Conservation (phyloP, 1,284 basidiomycete species). For the Cutaneotrichosporon sp. region DNA sequence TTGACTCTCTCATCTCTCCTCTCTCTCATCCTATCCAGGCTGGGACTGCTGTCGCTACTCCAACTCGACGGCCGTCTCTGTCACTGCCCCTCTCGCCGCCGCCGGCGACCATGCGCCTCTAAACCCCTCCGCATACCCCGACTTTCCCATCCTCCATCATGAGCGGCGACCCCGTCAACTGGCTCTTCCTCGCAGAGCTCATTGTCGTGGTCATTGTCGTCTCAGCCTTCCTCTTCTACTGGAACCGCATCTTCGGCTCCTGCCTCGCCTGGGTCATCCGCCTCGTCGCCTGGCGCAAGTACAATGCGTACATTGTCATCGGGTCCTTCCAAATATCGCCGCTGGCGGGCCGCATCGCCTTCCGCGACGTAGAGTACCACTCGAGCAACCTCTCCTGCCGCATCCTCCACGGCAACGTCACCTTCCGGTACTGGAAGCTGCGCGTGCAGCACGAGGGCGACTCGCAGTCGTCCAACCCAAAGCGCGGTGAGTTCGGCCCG, state of each 20-base stretch:
- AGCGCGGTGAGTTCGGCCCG: slow-evolving; percentile 33
- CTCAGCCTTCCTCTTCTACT: slow-evolving; percentile 78
- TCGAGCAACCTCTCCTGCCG: slow-evolving; percentile 85
- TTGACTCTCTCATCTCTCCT: not conserved
- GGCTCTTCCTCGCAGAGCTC: slow-evolving; percentile 67
- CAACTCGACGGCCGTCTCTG: not conserved
- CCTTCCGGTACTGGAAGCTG: slow-evolving; percentile 91
- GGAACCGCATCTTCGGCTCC: slow-evolving; percentile 76
- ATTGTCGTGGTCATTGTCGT: slow-evolving; percentile 69
- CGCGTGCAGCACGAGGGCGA: slow-evolving; percentile 61
- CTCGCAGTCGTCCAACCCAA: slow-evolving; percentile 30
- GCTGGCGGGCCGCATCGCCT: slow-evolving; percentile 78
- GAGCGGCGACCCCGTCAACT: slow-evolving; percentile 35
- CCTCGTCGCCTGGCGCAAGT: slow-evolving; percentile 47
- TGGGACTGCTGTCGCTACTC: not conserved
- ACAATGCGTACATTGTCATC: slow-evolving; percentile 49
- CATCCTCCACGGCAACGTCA: slow-evolving; percentile 76
- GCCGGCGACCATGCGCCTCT: not conserved
- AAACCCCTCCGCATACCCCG: not conserved
- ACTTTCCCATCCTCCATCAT: slow-evolving; percentile 5
- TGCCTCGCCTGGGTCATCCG: slow-evolving; percentile 57
- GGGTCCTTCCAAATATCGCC: slow-evolving; percentile 86
- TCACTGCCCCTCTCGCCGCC: not conserved
- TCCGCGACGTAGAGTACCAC: slow-evolving; percentile 83
- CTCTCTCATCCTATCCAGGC: not conserved